Percentiles rank a stretch among this genome's conserved stretches.
Conservation (phyloP, 352 stramenopile species). For the Phytophthora cactorum region DNA sequence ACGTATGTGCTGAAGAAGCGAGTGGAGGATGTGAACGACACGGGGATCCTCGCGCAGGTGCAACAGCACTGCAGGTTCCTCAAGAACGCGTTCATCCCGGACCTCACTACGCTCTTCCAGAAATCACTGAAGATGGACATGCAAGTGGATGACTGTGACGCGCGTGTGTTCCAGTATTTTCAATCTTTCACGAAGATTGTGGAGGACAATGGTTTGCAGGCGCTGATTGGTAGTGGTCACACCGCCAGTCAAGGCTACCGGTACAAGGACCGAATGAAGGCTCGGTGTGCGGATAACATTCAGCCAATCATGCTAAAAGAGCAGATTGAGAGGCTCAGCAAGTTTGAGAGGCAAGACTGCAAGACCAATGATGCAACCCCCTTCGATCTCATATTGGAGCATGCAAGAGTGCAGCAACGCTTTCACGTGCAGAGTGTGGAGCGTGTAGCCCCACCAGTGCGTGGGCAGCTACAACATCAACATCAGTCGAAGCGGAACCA, state of each 20-base stretch:
- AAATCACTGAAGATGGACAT: conserved; percentile 20
- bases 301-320: background rate
- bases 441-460: background rate
- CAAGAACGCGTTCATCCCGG: conserved; percentile 15
- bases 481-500: background rate
- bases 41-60: conserved; percentile 14
- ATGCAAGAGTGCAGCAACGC: background rate
- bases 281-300: background rate
- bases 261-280: conserved; percentile 10
- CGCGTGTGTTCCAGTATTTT: conserved; percentile 21
- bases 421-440: background rate
- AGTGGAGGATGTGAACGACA: conserved; percentile 4
- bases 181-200: conserved; percentile 16
- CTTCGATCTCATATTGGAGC: conserved; percentile 6
- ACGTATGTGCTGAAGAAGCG: conserved; percentile 14
- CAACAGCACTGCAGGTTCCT: conserved; percentile 3
- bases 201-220: conserved; percentile 12
- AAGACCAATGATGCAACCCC: conserved; percentile 7
- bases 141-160: conserved; percentile 15
- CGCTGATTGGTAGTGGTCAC: conserved; percentile 8
- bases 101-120: conserved; percentile 17
- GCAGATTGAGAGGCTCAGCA: background rate
- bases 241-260: background rate
- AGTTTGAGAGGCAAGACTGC: conserved; percentile 12
- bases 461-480: background rate